phyloP scores from a whole-genome alignment of 2,329 filamentous ascomycete species.

The Hypomyces rosellus region DNA sequence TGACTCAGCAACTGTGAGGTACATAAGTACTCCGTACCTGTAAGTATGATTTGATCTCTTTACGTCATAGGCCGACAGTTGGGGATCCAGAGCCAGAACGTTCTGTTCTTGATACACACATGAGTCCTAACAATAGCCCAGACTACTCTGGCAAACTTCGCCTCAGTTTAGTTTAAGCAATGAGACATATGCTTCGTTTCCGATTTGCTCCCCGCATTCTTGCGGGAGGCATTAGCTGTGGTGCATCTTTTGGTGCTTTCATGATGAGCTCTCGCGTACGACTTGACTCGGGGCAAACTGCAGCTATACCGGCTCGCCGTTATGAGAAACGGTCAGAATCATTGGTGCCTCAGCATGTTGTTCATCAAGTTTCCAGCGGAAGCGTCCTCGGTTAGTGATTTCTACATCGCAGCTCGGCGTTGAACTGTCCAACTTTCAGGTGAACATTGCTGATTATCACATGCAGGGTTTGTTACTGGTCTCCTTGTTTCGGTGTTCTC shows the following conservation, averaged over 20 bases:
- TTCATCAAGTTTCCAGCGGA: conserved; percentile 47
- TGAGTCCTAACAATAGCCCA: no score
- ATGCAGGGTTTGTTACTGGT: conserved; percentile 54
- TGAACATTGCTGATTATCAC: background rate
- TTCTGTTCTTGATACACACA: no score
- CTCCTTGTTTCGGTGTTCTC: conserved; percentile 65
- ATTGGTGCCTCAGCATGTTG: conserved; percentile 24
- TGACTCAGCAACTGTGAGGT: no score
- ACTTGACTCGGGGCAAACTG: conserved; percentile 22
- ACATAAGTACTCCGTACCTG: no score
- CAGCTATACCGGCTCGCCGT: conserved; percentile 13
- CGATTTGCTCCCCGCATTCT: conserved; percentile 18
- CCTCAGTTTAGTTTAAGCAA: background rate
- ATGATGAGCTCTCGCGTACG: conserved; percentile 21
- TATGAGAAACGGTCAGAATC: conserved; percentile 13
- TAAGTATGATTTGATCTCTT: no score
- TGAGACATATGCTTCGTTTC: background rate
- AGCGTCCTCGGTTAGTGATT: conserved; percentile 42
- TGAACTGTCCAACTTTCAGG: background rate
- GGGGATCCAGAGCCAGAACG: no score
- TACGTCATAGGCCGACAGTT: no score
- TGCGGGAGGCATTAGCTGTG: conserved; percentile 21
- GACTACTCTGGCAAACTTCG: no score
- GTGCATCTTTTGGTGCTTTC: conserved; percentile 21
- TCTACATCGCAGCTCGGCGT: background rate